Base-by-base conservation (phyloP, 2,329 filamentous ascomycete species). In the Triangularia setosa region DNA sequence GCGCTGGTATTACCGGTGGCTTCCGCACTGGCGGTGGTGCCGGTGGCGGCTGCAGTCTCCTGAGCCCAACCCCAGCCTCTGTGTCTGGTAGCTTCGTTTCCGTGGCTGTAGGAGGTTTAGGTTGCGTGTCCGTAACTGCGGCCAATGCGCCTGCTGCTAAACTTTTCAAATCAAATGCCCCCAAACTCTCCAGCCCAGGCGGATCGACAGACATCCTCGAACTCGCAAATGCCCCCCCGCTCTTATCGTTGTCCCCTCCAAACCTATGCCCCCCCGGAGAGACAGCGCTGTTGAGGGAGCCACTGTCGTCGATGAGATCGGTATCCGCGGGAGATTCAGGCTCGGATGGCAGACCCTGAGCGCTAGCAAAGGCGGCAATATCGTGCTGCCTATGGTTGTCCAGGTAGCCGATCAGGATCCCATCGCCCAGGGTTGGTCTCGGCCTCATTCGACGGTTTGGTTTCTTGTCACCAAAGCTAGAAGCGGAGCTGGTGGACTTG, bases 321-420 rank as follows among this genome's bases (percentile, higher is more conserved):
- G 67, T 30, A 40, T 66, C 68, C 14, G 66, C 68, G 28, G 65
- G 52, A 48, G 68, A 69, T n/a, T 73, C 72, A 62, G 72, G 72
- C 61, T 76, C 76, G 33, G 68, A 72, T 12, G 81, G 79, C 57
- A 90, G 78, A 23, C 84, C 80, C 68, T 81, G 74, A 67, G 79
- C 77, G 67, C 81, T 83, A 64, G 86, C 89, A 72, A 78, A 73
- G 68, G 77, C 78, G 64, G 88, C 87, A 72, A 92, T 84, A 59
- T 92, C 87, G 59, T 84, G 87, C 69, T 81, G 80, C 72, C 87
- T 86, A 72, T 87, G 86, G 72, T 81, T 84, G 70, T 80, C 85
- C 79, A 93, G 82, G 74, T 83, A 80, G 64, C 79, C 77, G 67
- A 94, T 82, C 75, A 94, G 81, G 68, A 91, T 87, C 70, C 81